phyloP scores from a whole-genome alignment of 371 early-diverging fungal species.

The Mucor indicus region DNA sequence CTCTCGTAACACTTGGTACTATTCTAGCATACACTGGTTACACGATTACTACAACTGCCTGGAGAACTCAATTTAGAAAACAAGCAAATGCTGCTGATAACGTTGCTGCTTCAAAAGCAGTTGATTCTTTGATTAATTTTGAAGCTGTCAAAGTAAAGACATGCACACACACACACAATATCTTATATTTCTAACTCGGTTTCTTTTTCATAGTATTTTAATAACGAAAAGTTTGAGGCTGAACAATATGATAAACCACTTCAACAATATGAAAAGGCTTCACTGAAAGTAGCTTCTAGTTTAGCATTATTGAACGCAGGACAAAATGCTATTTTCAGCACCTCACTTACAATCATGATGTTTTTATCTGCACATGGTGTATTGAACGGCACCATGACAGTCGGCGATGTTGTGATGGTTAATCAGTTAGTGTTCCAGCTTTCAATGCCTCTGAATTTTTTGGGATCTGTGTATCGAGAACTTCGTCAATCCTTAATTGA shows the following conservation, averaged over 20 bases:
- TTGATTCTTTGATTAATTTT: constrained; percentile 92
- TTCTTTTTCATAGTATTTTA: constrained; percentile 68
- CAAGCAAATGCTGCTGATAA: constrained; percentile 95
- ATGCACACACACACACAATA: background rate
- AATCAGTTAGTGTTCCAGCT: constrained; percentile 94
- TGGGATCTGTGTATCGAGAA: constrained; percentile 97
- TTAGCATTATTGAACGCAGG: constrained; percentile 91
- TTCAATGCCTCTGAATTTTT: constrained; percentile 91
- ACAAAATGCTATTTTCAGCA: constrained; percentile 89
- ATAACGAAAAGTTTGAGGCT: constrained; percentile 86
- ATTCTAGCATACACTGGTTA: constrained; percentile 87
- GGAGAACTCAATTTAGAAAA: constrained; percentile 84
- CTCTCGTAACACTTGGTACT: constrained; percentile 81
- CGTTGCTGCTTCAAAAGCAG: constrained; percentile 85
- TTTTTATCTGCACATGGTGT: constrained; percentile 89
- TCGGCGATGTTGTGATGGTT: constrained; percentile 97
- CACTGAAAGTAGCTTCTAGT: constrained; percentile 86
- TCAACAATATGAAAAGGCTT: constrained; percentile 85
- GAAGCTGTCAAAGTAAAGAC: constrained; percentile 84
- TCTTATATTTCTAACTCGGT: background rate
- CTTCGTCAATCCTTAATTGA: constrained; percentile 90
- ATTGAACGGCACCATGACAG: constrained; percentile 77
- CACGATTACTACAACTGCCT: constrained; percentile 81
- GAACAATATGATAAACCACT: constrained; percentile 82
- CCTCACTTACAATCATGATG: constrained; percentile 90